Conservation (phyloP, 345 rosid genomes). For the Gossypium anomalum region DNA sequence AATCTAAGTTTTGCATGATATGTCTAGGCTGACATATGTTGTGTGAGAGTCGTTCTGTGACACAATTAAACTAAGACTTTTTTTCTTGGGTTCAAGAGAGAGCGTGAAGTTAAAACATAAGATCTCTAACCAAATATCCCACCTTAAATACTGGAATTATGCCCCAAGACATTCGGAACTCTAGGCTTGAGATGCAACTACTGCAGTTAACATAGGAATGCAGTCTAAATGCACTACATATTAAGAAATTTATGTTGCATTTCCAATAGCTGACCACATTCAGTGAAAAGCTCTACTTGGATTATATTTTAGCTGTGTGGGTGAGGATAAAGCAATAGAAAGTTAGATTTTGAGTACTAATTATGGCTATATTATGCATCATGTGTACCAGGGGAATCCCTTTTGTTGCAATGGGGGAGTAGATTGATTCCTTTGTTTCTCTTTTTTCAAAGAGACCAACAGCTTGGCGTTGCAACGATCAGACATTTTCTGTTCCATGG, state of each 20-base stretch:
- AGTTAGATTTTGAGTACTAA: neutral
- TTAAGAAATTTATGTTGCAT: neutral
- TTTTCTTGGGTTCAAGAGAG: neutral
- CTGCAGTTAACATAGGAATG: neutral
- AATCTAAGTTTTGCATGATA: neutral
- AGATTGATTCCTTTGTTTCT: slow-evolving; percentile 18
- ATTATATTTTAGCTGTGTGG: neutral
- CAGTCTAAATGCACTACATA: neutral
- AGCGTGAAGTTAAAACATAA: neutral
- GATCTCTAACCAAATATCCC: neutral
- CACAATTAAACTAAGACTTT: neutral
- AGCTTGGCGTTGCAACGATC: neutral
- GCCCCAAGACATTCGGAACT: neutral
- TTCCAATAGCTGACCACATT: neutral
- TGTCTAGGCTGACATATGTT: neutral
- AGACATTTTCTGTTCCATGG: too few species aligned
- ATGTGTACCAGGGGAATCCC: slow-evolving; percentile 54
- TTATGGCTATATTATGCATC: slow-evolving; percentile 8
- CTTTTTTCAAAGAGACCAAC: neutral
- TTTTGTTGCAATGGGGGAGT: slow-evolving; percentile 48
- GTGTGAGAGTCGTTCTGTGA: too few species aligned
- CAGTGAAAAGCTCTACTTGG: neutral
- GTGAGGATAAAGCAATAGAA: neutral
- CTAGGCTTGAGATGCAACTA: neutral
- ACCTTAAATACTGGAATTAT: neutral